A percentile compares a stretch with the other conserved stretches of the same genome.
phyloP scores from a whole-genome alignment of 1,284 basidiomycete species.

The Rhodotorula sp. region DNA sequence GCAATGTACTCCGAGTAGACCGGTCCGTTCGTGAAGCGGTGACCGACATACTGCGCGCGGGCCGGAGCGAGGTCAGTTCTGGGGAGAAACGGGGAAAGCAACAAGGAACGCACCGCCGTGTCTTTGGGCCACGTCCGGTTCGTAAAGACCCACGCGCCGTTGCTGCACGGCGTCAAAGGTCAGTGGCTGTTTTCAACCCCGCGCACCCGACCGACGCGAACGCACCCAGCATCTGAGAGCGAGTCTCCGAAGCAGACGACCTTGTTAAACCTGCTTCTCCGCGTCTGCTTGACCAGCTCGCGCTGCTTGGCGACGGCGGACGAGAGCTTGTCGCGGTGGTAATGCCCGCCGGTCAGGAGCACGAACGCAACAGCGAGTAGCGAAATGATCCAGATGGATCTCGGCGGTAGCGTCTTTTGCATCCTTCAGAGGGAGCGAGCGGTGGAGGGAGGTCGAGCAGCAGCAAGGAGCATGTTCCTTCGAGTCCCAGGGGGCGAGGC shows the following conservation, averaged over 20 bases:
- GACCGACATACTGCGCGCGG: slow-evolving; percentile 19
- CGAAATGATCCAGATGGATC: not conserved
- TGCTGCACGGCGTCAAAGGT: not conserved
- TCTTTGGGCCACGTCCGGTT: slow-evolving; percentile 23
- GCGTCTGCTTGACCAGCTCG: not conserved
- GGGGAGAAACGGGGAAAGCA: not conserved
- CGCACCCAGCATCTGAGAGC: slow-evolving; percentile 22
- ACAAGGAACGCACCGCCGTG: not conserved
- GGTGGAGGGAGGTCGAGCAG: not conserved
- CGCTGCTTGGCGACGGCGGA: not conserved
- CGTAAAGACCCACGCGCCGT: slow-evolving; percentile 25
- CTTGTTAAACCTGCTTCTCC: slow-evolving; percentile 3
- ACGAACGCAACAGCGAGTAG: not conserved
- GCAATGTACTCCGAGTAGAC: slow-evolving; percentile 24
- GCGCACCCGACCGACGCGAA: not conserved
- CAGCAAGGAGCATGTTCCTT: too few relatives aligned
- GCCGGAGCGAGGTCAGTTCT: not conserved
- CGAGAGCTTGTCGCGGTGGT: slow-evolving; percentile 9
- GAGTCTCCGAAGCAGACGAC: slow-evolving; percentile 28
- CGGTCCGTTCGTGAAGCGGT: slow-evolving; percentile 26
- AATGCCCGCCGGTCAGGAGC: slow-evolving; percentile 10
- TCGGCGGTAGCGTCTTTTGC: not conserved
- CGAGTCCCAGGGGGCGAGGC: too few relatives aligned
- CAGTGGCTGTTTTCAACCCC: not conserved
- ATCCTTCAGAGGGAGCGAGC: not conserved